Conservation (phyloP, 176 grass and related monocot genomes). For the Typha latifolia region DNA sequence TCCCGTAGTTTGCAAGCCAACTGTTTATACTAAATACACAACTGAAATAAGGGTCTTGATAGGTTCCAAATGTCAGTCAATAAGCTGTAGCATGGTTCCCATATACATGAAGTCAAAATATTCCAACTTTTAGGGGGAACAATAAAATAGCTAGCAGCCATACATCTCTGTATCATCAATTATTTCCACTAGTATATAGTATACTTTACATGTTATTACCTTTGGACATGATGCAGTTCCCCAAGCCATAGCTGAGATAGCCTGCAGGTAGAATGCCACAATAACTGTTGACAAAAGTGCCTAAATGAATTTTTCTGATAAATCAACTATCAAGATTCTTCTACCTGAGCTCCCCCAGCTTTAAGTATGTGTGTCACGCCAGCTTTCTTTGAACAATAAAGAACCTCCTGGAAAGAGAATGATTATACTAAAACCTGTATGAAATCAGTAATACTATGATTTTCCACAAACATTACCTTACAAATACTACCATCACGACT, state of each 20-base stretch:
- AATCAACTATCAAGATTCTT: constrained; percentile 3
- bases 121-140: too few relatives aligned
- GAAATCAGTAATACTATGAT: constrained; percentile 3
- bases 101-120: background rate
- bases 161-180: too few relatives aligned
- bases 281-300: constrained; percentile 5
- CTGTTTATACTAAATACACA: background rate
- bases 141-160: too few relatives aligned
- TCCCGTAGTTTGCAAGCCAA: background rate
- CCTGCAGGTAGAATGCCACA: constrained; percentile 33
- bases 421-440: background rate
- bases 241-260: constrained; percentile 95
- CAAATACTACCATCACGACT: constrained; percentile 77
- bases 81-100: background rate
- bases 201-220: constrained; percentile 25
- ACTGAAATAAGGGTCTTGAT: background rate
- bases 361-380: constrained; percentile 94
- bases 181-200: too few relatives aligned
- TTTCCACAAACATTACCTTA: constrained; percentile 46
- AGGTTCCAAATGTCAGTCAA: background rate
- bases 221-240: constrained; percentile 85
- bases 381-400: constrained; percentile 96
- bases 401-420: constrained; percentile 57
- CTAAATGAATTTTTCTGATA: background rate
- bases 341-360: constrained; percentile 90